phyloP scores from a whole-genome alignment of 352 stramenopile genomes.

The Pythium myriotylum region DNA sequence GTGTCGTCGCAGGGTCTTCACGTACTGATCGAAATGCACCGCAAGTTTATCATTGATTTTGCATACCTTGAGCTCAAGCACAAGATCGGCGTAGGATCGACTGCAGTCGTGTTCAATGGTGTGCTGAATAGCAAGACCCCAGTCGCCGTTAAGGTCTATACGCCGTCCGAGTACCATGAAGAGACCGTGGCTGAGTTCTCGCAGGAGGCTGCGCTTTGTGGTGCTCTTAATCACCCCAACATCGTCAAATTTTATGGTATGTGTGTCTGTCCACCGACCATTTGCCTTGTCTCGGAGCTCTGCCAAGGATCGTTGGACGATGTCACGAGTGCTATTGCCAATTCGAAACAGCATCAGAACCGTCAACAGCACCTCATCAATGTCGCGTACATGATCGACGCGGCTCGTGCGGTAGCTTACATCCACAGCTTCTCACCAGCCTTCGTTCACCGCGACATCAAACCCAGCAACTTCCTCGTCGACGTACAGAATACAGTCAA shows the following conservation, averaged over 20 bases:
- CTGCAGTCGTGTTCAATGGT: constrained; percentile 48
- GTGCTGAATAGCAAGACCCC: constrained; percentile 29
- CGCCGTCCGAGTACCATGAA: constrained; percentile 39
- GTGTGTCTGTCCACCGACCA: constrained; percentile 48
- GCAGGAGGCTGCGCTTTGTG: constrained; percentile 44
- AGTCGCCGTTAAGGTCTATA: constrained; percentile 63
- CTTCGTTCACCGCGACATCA: constrained; percentile 57
- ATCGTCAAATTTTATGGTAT: constrained; percentile 51
- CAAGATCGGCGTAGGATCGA: constrained; percentile 44
- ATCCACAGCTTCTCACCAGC: constrained; percentile 49
- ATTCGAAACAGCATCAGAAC: background rate
- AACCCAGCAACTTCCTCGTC: constrained; percentile 67
- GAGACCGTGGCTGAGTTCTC: constrained; percentile 42
- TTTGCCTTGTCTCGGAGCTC: constrained; percentile 53
- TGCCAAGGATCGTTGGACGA: constrained; percentile 47
- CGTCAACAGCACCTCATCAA: constrained; percentile 35
- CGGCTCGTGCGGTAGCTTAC: constrained; percentile 44
- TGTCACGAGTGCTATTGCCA: constrained; percentile 14
- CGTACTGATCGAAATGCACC: constrained; percentile 49
- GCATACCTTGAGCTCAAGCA: constrained; percentile 41
- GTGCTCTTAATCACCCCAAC: constrained; percentile 43
- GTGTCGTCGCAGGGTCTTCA: constrained; percentile 45
- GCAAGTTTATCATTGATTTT: constrained; percentile 56
- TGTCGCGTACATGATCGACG: constrained; percentile 46
- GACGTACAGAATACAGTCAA: constrained; percentile 37